These are phyloP conservation scores for Hypoxylon rubiginosum DNA, from an alignment of 2,329 filamentous ascomycete genomes.

Conservation along the genomic window DNA sequence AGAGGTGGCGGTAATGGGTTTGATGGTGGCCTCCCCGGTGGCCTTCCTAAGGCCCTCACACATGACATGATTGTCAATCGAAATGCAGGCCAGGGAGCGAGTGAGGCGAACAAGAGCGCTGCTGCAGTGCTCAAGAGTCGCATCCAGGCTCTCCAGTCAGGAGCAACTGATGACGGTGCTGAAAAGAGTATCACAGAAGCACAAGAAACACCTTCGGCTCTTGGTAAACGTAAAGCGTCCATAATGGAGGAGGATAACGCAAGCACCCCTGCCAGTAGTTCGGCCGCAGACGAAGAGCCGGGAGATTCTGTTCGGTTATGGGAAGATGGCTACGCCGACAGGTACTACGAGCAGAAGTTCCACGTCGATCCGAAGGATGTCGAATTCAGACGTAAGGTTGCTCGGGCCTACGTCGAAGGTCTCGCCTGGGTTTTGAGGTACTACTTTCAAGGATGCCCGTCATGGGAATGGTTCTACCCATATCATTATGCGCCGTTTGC, in stretches of 20 bases:
- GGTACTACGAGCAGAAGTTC: slow-evolving; percentile 98
- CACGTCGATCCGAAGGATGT: slow-evolving; percentile 83
- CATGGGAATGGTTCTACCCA: slow-evolving; percentile 99
- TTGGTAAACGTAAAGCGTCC: slow-evolving; percentile 84
- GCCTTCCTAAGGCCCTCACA: slow-evolving; percentile 72
- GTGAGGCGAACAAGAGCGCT: slow-evolving; percentile 92
- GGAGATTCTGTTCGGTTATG: slow-evolving; percentile 89
- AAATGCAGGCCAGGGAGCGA: slow-evolving; percentile 74
- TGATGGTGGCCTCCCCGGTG: slow-evolving; percentile 62
- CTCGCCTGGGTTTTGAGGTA: slow-evolving; percentile 96
- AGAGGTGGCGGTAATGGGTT: slow-evolving; percentile 37
- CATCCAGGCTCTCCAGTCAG: slow-evolving; percentile 64
- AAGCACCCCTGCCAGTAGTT: slow-evolving; percentile 71
- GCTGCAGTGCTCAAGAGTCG: slow-evolving; percentile 88
- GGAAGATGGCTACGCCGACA: slow-evolving; percentile 94
- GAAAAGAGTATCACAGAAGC: slow-evolving; percentile 45
- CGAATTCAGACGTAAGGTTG: slow-evolving; percentile 90
- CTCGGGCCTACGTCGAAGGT: slow-evolving; percentile 91
- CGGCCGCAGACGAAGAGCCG: slow-evolving; percentile 70
- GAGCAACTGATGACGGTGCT: slow-evolving; percentile 41
- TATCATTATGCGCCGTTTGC: slow-evolving; percentile 99
- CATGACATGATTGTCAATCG: slow-evolving; percentile 89
- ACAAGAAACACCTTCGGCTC: slow-evolving; percentile 62
- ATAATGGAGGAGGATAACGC: slow-evolving; percentile 72
- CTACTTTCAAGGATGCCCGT: slow-evolving; percentile 98